Base-by-base conservation (phyloP, 1,284 basidiomycete species). In the Ceratobasidium sp. region DNA sequence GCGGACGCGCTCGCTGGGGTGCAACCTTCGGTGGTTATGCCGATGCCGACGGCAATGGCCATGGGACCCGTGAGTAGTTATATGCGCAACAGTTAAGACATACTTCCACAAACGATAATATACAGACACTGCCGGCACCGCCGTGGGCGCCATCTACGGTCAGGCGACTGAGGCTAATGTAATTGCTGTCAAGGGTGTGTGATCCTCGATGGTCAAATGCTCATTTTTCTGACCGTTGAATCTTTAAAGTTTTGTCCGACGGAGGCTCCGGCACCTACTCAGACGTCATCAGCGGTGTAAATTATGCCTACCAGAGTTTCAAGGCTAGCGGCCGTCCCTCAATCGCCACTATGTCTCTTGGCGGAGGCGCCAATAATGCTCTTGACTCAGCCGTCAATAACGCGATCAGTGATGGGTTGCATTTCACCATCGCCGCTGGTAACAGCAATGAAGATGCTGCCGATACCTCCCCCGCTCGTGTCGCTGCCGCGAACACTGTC, bases 361-460 rank as follows among this genome's bases (percentile, higher is more conserved):
- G n/a, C n/a, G n/a, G n/a, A 19, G 43, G 65, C 2, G 53, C 48
- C 5, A 65, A 72, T 49, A 31, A 24, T 6, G 53, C 77, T 3
- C 48, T 78, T 29, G 77, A 78, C 54, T 34, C 41, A 7, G 77
- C 75, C 39, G 61, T 73, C n/a, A 37, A 22, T 16, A 29, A 53
- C 39, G 96, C 96, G 73, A 94, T 98, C 73, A 87, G 88, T 34
- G 79, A 81, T 54, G 97, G 96, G 66, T 87, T 99, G 74, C 95
- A 98, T 86, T 98, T 98, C 80, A 94, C 94, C 78, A 95, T 98
- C 76, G 95, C 95, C 74, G 96, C 96, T 76, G 96, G 95, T 87
- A 86, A 83, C 81, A 86, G 87, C 82, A 86, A 88, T 83, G 83
- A 84, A 79, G 85, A 86, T 77, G 85, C 85, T 22, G 80, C 78